Evolutionary conservation across 2,329 filamentous ascomycete genomes (phyloP).

Genomic region (Neurospora sp.): DNA sequence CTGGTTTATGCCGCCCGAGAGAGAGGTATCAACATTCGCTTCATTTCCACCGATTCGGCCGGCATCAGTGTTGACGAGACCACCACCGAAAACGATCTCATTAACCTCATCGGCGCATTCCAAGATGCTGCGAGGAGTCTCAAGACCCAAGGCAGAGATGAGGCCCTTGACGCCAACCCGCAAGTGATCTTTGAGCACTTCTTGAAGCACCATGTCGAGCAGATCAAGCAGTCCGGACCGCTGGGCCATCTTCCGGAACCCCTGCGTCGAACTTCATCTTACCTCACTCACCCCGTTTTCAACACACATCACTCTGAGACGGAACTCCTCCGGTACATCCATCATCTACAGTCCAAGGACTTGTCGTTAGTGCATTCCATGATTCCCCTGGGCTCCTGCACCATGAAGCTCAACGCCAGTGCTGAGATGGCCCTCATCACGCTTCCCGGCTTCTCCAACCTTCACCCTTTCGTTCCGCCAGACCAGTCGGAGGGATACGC

Average conservation of each 20-base stretch:
- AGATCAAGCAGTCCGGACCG: slow-evolving; percentile 26
- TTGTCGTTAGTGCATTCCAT: slow-evolving; percentile 91
- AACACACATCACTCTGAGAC: slow-evolving; percentile 94
- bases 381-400: slow-evolving; percentile 95
- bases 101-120: slow-evolving; percentile 12
- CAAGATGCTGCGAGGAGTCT: slow-evolving; percentile 13
- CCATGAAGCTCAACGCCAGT: slow-evolving; percentile 95
- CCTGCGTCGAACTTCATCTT: slow-evolving; percentile 63
- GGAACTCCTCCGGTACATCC: slow-evolving; percentile 85
- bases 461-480: slow-evolving; percentile 70
- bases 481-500: slow-evolving; percentile 59
- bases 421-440: slow-evolving; percentile 87
- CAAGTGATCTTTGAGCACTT: slow-evolving; percentile 33
- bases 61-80: slow-evolving; percentile 70
- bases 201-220: slow-evolving; percentile 23
- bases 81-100: slow-evolving; percentile 20
- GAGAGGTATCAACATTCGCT: slow-evolving; percentile 51
- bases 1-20: slow-evolving; percentile 43
- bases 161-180: slow-evolving; percentile 17
- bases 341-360: slow-evolving; percentile 89
- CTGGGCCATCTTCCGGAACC: slow-evolving; percentile 38
- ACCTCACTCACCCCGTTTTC: slow-evolving; percentile 85
- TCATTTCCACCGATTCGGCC: slow-evolving; percentile 49
- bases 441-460: slow-evolving; percentile 62
- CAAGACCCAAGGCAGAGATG: neutral